These are phyloP conservation scores for Colletotrichum cereale DNA, from an alignment of 2,329 filamentous ascomycete genomes.

Conservation along the genomic window DNA sequence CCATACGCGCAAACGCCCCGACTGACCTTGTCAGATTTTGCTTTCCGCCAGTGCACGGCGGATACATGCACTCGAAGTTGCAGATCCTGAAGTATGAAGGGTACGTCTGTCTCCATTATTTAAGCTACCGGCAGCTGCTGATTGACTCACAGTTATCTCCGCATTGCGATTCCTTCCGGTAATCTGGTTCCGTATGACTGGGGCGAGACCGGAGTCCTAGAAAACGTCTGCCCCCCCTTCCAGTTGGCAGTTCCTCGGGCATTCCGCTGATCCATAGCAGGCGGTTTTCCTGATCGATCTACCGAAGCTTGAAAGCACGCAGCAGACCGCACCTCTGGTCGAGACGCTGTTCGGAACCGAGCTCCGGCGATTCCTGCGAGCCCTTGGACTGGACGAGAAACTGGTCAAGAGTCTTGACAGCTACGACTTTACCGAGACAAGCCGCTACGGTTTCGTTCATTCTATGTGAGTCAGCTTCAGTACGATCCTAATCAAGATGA, in stretches of 20 bases:
- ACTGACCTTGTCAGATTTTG: slow-evolving; percentile 73
- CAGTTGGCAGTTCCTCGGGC: not conserved
- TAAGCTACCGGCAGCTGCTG: slow-evolving; percentile 3
- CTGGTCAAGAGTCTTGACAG: slow-evolving; percentile 76
- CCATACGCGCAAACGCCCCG: slow-evolving; percentile 63
- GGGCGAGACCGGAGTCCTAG: slow-evolving; percentile 87
- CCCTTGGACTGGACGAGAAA: slow-evolving; percentile 72
- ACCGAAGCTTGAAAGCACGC: slow-evolving; percentile 67
- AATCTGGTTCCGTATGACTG: slow-evolving; percentile 91
- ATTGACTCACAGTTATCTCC: slow-evolving; percentile 64
- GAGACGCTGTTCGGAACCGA: slow-evolving; percentile 72
- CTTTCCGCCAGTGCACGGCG: slow-evolving; percentile 85
- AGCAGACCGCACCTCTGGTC: slow-evolving; percentile 51
- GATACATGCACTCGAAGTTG: slow-evolving; percentile 93
- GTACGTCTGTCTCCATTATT: slow-evolving; percentile 17
- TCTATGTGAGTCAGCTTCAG: slow-evolving; percentile 71
- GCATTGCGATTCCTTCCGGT: slow-evolving; percentile 87
- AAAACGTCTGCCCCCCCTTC: slow-evolving; percentile 72
- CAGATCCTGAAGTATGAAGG: slow-evolving; percentile 80
- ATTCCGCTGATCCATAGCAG: slow-evolving; percentile 54
- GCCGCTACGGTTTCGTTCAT: slow-evolving; percentile 83
- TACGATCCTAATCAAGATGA: slow-evolving; percentile 16
- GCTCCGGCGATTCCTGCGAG: slow-evolving; percentile 76
- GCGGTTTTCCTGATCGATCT: slow-evolving; percentile 94
- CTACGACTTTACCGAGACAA: slow-evolving; percentile 86